Evolutionary conservation across 2,329 filamentous ascomycete genomes (phyloP), one percentile per base, ranked within the genome.

Genomic region (Camptophora hylomeconis): DNA sequence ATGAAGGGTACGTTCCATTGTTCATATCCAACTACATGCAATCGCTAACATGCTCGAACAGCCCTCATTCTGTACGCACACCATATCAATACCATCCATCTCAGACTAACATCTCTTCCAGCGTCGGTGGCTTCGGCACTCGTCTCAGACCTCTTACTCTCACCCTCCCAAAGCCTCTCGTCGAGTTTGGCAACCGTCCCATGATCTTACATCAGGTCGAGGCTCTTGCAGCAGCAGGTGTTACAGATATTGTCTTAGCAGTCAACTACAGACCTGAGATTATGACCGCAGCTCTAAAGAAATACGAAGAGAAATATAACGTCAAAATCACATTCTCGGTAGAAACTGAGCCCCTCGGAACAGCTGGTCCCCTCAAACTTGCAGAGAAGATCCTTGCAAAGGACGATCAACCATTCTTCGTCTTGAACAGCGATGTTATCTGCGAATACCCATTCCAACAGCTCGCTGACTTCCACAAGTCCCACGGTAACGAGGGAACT

Each of bases 171-270:
- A 98, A 95, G 63, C 87, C 89, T 43, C 72, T 98, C 45, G 89
- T 98, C 51, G 87, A 98, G 64, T 98, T 98, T 53, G 84, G 75
- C 53, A 98, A 98, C 72, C 87, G 89, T 64, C 89, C 86, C 55
- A 98, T 98, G 87, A 95, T 98, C 58, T 71, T 92, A 51, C 87
- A 95, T 63, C 87, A 98, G 63, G 82, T 98, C 48, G 84, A 94
- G 64, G 84, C 83, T 44, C 72, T 98, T 45, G 87, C 89, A 45
- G 79, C 76, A 36, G 87, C 84, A 35, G 87, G 87, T 56, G 89
- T 95, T 42, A 95, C 83, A 39, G 86, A 95, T 63, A 92, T 98
- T 50, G 87, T 98, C 32, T 74, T 98, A 34, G 87, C 89, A 38
- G 89, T 98, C 59, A 98, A 98, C 72, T 98, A 98, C 69, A 75